Evolutionary conservation across 345 rosid species (phyloP).

Genomic region (Balakata baccata): DNA sequence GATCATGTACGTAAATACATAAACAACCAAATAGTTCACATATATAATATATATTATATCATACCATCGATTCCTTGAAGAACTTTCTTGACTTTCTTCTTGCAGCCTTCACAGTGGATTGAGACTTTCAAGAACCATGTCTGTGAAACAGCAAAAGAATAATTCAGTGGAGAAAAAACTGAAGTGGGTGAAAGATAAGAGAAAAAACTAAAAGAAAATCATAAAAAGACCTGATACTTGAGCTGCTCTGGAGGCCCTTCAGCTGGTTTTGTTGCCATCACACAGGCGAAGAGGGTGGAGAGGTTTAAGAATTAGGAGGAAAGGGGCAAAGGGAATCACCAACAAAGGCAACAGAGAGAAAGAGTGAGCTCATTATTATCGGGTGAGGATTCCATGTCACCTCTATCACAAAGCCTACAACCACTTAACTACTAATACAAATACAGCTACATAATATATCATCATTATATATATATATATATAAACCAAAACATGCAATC

Average conservation of each 20-base stretch:
- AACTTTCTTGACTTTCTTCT: conserved; percentile 63
- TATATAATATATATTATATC: not conserved
- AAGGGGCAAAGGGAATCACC: not conserved
- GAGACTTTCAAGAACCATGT: conserved; percentile 64
- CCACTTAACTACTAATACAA: too few species aligned
- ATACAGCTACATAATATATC: too few species aligned
- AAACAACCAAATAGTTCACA: too few species aligned
- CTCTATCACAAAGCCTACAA: too few species aligned
- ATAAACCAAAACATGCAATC: too few species aligned
- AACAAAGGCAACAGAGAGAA: not conserved
- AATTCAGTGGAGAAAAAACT: not conserved
- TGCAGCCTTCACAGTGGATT: conserved; percentile 77
- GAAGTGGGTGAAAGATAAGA: not conserved
- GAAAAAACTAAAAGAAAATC: too few species aligned
- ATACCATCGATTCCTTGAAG: conserved; percentile 65
- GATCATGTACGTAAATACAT: too few species aligned
- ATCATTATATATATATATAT: too few species aligned
- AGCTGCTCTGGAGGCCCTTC: conserved; percentile 35
- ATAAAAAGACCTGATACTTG: conserved; percentile 40
- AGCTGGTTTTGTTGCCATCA: conserved; percentile 41
- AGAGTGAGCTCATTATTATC: not conserved
- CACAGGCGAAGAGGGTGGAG: conserved; percentile 8
- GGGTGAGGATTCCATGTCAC: not conserved
- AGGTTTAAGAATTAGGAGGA: conserved; percentile 6
- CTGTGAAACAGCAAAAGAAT: conserved; percentile 23